These are phyloP conservation scores for Bassia scoparia DNA, from an alignment of 148 eudicot species.

Conservation along the genomic window DNA sequence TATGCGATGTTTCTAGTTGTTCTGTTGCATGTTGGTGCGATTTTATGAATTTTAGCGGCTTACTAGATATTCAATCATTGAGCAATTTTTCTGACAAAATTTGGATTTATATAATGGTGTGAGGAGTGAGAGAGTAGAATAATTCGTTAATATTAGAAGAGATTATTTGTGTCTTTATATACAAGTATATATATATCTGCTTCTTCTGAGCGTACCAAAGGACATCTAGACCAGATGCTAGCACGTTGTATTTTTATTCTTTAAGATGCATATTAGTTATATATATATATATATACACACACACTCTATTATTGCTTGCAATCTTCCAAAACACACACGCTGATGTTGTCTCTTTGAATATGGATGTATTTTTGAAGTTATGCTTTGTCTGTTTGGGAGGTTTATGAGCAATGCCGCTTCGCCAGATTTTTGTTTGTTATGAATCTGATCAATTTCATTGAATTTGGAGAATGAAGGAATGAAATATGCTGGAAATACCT, in stretches of 20 bases:
- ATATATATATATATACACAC: neutral
- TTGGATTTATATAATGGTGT: neutral
- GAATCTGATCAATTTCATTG: neutral
- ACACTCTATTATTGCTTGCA: neutral
- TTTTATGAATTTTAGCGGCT: neutral
- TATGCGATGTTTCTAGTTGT: neutral
- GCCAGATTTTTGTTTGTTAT: neutral
- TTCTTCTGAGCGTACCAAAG: neutral
- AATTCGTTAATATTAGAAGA: neutral
- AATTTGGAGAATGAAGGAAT: neutral
- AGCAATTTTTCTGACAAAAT: neutral
- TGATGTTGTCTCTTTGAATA: neutral
- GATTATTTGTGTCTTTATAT: neutral
- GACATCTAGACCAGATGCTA: neutral
- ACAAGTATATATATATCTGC: constrained; percentile 11
- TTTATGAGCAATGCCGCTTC: neutral
- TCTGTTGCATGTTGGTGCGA: constrained; percentile 13
- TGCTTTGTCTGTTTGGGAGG: neutral
- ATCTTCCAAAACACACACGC: neutral
- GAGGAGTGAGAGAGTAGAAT: neutral
- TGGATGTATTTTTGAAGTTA: neutral
- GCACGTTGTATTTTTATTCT: constrained; percentile 4
- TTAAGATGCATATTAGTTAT: neutral
- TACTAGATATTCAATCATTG: constrained; percentile 4
- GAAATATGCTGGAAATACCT: neutral